Conservation (phyloP, 1,284 basidiomycete genomes). For the Mycena sp. region DNA sequence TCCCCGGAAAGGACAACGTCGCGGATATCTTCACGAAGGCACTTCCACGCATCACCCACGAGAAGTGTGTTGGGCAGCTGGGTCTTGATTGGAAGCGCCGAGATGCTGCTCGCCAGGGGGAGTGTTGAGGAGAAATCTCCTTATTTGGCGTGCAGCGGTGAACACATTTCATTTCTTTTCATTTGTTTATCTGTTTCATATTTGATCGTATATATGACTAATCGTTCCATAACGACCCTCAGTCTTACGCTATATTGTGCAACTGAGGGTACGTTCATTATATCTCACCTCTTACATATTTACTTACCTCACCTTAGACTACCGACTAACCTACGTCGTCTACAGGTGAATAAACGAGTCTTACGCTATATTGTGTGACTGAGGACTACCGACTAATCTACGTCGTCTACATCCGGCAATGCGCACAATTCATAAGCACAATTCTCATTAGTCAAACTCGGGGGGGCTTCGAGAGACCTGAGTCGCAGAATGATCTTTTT, state of each 20-base stretch:
- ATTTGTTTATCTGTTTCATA: neutral
- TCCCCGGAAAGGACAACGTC: constrained; percentile 13
- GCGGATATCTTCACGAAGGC: too few species aligned
- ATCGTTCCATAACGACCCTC: neutral
- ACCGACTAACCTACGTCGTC: too few species aligned
- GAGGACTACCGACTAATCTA: too few species aligned
- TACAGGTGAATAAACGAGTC: neutral
- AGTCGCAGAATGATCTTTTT: neutral
- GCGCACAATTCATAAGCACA: too few species aligned
- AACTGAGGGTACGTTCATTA: neutral
- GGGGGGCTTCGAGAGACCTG: neutral
- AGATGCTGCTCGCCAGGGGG: constrained; percentile 8
- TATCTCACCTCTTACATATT: neutral
- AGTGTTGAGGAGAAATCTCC: constrained; percentile 12
- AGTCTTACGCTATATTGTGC: neutral
- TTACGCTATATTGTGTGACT: neutral
- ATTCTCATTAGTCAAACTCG: too few species aligned
- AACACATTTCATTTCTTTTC: neutral
- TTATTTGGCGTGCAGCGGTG: neutral
- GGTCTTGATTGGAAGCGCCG: constrained; percentile 6
- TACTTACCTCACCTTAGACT: neutral
- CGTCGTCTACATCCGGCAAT: too few species aligned
- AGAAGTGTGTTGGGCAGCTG: neutral
- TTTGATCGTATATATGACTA: neutral
- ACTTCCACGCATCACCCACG: too few species aligned